phyloP scores from a whole-genome alignment of 768 basidiomycete species.

The Lactifluus pinguis region DNA sequence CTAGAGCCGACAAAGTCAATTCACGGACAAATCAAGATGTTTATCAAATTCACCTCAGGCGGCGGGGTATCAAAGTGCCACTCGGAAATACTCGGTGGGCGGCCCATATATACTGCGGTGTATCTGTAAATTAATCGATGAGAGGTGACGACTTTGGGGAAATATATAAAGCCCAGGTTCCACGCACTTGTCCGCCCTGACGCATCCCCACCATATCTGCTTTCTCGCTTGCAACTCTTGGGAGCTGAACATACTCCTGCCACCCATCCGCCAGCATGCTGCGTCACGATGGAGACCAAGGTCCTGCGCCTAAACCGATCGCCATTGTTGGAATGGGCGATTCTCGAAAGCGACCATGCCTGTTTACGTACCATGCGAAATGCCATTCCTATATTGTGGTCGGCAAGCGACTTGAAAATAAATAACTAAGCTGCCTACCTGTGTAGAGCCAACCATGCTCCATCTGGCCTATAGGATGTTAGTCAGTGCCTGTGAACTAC shows the following conservation, averaged over 20 bases:
- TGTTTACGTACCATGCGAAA: constrained; percentile 51
- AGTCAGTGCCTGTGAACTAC: not conserved
- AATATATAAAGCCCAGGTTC: constrained; percentile 1
- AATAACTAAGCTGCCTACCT: constrained; percentile 32
- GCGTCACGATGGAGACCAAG: constrained; percentile 75
- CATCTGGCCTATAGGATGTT: constrained; percentile 41
- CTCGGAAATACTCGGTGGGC: constrained; percentile 60
- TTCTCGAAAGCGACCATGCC: not conserved
- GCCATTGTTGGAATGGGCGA: constrained; percentile 6
- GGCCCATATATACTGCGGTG: constrained; percentile 68
- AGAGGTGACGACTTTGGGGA: not conserved
- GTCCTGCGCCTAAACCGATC: constrained; percentile 52
- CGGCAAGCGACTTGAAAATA: not conserved
- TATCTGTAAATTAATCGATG: constrained; percentile 34
- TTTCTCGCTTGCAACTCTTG: constrained; percentile 62
- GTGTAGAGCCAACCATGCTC: constrained; percentile 82
- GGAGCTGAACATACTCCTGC: constrained; percentile 47
- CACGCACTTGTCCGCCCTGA: constrained; percentile 56
- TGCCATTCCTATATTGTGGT: constrained; percentile 46
- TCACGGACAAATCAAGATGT: not conserved
- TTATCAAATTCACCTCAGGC: constrained; percentile 33
- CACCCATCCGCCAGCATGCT: constrained; percentile 60
- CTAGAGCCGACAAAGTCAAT: constrained; percentile 28
- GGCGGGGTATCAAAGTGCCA: constrained; percentile 60
- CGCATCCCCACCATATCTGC: constrained; percentile 77